Evolutionary conservation across 306 rosid genomes (phyloP).

Genomic region (Amphicarpaea edgeworthii): DNA sequence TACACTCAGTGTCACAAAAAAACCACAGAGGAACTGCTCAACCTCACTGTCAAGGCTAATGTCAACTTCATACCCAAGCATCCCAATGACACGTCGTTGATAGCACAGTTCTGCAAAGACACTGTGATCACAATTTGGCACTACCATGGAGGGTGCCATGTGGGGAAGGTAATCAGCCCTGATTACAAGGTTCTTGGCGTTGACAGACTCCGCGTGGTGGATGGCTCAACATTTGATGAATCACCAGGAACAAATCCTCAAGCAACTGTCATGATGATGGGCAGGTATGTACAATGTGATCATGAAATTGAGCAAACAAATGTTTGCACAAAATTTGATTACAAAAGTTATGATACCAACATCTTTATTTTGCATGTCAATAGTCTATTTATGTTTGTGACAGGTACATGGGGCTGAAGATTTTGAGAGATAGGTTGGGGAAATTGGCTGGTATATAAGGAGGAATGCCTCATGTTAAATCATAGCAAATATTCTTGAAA

Average conservation of each 20-base stretch:
- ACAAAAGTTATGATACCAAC: not conserved
- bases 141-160: conserved; percentile 95
- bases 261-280: conserved; percentile 97
- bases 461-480: conserved; percentile 40
- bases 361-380: conserved; percentile 8
- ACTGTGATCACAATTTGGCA: conserved; percentile 97
- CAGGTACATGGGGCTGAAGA: conserved; percentile 97
- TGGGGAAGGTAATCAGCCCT: conserved; percentile 72
- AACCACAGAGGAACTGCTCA: conserved; percentile 69
- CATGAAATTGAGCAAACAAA: not conserved
- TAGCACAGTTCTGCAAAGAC: conserved; percentile 88
- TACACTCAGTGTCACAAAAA: conserved; percentile 59
- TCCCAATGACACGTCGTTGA: conserved; percentile 70
- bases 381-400: conserved; percentile 43
- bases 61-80: conserved; percentile 82
- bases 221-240: conserved; percentile 78
- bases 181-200: conserved; percentile 79
- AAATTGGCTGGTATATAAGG: conserved; percentile 66
- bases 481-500: conserved; percentile 17
- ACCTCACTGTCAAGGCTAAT: conserved; percentile 71
- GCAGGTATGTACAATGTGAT: conserved; percentile 62
- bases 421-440: conserved; percentile 76
- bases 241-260: conserved; percentile 99
- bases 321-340: not conserved
- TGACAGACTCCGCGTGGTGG: conserved; percentile 72